Evolutionary conservation across 75 land plant genomes (phyloP), one percentile per base, ranked within the genome.

Genomic region (Larix kaempferi): DNA sequence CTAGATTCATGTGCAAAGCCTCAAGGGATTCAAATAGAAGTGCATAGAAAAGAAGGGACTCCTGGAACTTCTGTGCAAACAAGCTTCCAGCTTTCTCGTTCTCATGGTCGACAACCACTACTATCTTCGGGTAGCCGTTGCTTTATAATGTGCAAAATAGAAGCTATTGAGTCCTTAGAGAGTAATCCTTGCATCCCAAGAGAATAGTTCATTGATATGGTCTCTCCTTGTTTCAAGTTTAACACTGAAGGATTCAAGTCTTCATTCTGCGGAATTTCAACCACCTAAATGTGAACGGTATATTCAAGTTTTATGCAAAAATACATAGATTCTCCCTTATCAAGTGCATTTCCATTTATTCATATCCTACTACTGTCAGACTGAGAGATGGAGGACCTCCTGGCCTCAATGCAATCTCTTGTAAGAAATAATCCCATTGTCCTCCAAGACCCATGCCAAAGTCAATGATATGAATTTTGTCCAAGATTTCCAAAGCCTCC

Each of bases 361-460:
- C 60, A 2, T 87, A 66, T 6, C 93, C 92, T 12, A 93, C 80
- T 27, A 92, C 94, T 12, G 97, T 88, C 74, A 94, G 72, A 6
- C 89, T 81, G 35, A 94, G 57, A 19, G 63, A 49, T 0, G 91
- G 85, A 0, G 85, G 63, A 22, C 76, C 74, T 73, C 69, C 33
- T 4, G 65, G 41, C 56, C 77, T 77, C 49, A 85, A 80, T 35
- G 90, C 84, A 41, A 95, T 55, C 60, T 91, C 98, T 77, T 85
- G 89, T 78, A 91, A 64, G 74, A 93, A 85, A 12, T 96, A 89
- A 0, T 96, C 93, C 92, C 96, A 93, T 69, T 95, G 94, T 21
- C 88, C 89, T 49, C 98, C 98, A 17, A 94, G 74, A 23, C 94
- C 92, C 77, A 93, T 79, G 52, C 90, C 98, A 63, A 93, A 91